phyloP scores from a whole-genome alignment of 306 rosid genomes.

The Rosa lucieae region DNA sequence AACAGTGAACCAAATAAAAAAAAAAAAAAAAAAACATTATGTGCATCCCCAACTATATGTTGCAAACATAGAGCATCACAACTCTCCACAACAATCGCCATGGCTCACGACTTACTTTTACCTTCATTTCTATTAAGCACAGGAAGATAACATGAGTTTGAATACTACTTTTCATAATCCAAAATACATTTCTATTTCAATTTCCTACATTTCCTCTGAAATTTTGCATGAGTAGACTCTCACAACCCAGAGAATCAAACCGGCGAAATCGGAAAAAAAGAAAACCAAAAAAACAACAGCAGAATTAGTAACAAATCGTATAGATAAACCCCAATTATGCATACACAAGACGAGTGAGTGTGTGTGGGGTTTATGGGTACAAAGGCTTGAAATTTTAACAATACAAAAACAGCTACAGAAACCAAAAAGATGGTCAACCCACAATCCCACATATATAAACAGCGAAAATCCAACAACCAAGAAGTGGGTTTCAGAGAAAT shows the following conservation, averaged over 20 bases:
- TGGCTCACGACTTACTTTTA: not conserved
- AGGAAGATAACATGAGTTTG: not conserved
- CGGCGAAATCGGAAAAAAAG: not conserved
- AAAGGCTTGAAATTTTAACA: not conserved
- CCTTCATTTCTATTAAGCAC: not conserved
- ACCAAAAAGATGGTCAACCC: not conserved
- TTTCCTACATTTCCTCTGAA: not conserved
- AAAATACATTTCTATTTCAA: no score
- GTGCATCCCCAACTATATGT: not conserved
- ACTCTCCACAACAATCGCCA: not conserved
- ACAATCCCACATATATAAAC: not conserved
- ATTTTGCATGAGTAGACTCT: not conserved
- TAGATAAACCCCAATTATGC: not conserved
- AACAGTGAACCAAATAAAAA: not conserved
- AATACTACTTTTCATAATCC: not conserved
- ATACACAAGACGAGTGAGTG: not conserved
- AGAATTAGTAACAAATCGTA: not conserved
- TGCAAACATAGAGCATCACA: not conserved
- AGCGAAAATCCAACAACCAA: slow-evolving; percentile 8
- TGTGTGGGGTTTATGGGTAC: not conserved
- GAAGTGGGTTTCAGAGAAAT: not conserved
- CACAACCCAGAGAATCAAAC: no score
- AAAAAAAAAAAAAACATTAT: not conserved
- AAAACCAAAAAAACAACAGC: not conserved
- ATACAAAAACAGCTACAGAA: not conserved